Evolutionary conservation across 2,329 filamentous ascomycete species (phyloP), one percentile per base, ranked within the genome.

Genomic region (Epichloe typhina): DNA sequence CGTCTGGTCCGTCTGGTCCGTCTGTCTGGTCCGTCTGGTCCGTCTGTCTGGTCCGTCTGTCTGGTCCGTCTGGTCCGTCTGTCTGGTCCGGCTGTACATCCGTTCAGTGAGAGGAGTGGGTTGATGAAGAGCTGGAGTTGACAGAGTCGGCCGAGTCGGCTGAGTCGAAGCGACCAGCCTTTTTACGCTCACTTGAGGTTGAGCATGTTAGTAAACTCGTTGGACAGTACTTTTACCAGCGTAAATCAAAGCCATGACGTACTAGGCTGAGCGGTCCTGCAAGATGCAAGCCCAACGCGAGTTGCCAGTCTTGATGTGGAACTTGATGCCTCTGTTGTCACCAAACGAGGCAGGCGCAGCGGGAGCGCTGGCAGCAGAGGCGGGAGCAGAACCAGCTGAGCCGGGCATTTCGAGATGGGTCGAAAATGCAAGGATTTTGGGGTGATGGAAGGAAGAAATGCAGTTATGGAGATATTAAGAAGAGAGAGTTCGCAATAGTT

Each of bases 211-310:
- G 59, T 55, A 36, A 17, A 60, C 43, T 35, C 51, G n/a, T 48
- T 43, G 19, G 6, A 35, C 23, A 15, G 15, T 35, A 5, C 12
- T 37, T 17, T n/a, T 13, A 43, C 13, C 12, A 21, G 33, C 17
- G 13, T 17, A 15, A 35, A 7, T n/a, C 39, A n/a, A 11, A 23
- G 15, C 26, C 15, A 3, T 35, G 26, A 64, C 71, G 54, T 68
- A 75, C 72, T 73, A 72, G 12, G 61, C 50, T 54, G 58, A 52
- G 50, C 72, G 70, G 61, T 75, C 71, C 54, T 72, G 66, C 5
- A 74, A 59, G 19, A 66, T 67, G 61, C 71, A 74, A 40, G 60
- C 49, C 58, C 65, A 69, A 45, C 60, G 62, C 46, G 62, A 55
- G 57, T 65, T 63, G 53, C 70, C 71, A 40, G 72, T 64, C 63